Conservation (phyloP, 768 basidiomycete species). For the Boletus fagicola region DNA sequence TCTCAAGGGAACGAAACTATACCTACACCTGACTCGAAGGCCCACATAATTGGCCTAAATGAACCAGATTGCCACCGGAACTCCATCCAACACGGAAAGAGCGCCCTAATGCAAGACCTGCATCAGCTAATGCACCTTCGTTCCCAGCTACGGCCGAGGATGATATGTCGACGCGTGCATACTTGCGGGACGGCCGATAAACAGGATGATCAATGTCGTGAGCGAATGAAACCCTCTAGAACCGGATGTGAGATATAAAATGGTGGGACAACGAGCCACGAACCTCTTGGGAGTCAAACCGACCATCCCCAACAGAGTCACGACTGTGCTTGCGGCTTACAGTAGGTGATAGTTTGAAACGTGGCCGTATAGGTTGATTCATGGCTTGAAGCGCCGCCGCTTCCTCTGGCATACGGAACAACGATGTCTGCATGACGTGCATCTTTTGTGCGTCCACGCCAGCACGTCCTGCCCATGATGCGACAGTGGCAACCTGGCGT, state of each 20-base stretch:
- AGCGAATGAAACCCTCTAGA: constrained; percentile 77
- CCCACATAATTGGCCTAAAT: constrained; percentile 71
- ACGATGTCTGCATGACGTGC: constrained; percentile 90
- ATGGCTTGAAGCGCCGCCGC: constrained; percentile 60
- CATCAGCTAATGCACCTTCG: constrained; percentile 72
- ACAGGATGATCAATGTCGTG: constrained; percentile 63
- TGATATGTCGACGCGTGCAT: constrained; percentile 67
- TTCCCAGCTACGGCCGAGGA: constrained; percentile 62
- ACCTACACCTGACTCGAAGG: constrained; percentile 56
- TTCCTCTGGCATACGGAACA: constrained; percentile 78
- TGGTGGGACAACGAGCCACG: constrained; percentile 20
- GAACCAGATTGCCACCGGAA: constrained; percentile 69
- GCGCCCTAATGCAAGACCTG: constrained; percentile 80
- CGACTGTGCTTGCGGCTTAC: constrained; percentile 71
- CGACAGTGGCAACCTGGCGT: constrained; percentile 44
- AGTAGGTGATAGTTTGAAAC: constrained; percentile 36
- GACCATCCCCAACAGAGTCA: constrained; percentile 73
- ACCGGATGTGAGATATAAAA: constrained; percentile 1
- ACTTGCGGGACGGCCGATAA: constrained; percentile 78
- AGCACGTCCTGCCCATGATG: constrained; percentile 69
- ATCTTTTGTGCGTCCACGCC: constrained; percentile 85
- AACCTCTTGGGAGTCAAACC: constrained; percentile 62
- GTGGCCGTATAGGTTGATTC: constrained; percentile 40
- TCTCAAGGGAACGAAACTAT: constrained; percentile 1
- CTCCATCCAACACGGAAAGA: constrained; percentile 94